phyloP scores from a whole-genome alignment of 768 basidiomycete genomes.

The Coprinopsis cinerea region DNA sequence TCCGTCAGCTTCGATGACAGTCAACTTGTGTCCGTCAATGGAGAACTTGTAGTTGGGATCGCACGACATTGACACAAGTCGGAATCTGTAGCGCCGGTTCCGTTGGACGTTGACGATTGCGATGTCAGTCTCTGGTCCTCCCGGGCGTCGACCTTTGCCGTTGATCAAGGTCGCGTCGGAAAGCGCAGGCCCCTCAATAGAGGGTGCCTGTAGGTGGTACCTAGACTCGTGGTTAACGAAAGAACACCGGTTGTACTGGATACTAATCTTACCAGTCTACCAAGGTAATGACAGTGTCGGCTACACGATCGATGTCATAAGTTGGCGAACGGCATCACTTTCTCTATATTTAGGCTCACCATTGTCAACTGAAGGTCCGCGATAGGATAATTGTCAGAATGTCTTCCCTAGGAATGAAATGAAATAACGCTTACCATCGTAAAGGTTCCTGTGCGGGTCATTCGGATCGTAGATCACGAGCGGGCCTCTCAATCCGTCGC shows the following conservation, averaged over 20 bases:
- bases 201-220: conserved; percentile 31
- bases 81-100: conserved; percentile 47
- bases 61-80: conserved; percentile 47
- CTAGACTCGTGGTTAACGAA: not conserved
- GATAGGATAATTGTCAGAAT: not conserved
- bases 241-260: not conserved
- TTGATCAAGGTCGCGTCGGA: conserved; percentile 46
- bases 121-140: conserved; percentile 33
- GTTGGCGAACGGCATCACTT: not conserved
- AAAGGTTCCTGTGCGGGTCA: conserved; percentile 16
- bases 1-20: conserved; percentile 39
- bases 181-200: conserved; percentile 15
- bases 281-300: conserved; percentile 40
- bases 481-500: conserved; percentile 21
- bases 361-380: conserved; percentile 15
- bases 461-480: conserved; percentile 18
- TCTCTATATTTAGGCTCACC: conserved; percentile 1
- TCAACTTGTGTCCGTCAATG: conserved; percentile 35
- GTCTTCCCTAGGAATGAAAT: not conserved
- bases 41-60: conserved; percentile 38
- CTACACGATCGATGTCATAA: not conserved
- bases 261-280: conserved; percentile 31
- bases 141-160: conserved; percentile 40
- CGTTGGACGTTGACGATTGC: conserved; percentile 38
- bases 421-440: conserved; percentile 17